A percentile compares a stretch with the other conserved stretches of the same genome.
These are phyloP conservation scores for Coniochaeta prunicola DNA, from an alignment of 2,329 filamentous ascomycete species.

Conservation along the genomic window DNA sequence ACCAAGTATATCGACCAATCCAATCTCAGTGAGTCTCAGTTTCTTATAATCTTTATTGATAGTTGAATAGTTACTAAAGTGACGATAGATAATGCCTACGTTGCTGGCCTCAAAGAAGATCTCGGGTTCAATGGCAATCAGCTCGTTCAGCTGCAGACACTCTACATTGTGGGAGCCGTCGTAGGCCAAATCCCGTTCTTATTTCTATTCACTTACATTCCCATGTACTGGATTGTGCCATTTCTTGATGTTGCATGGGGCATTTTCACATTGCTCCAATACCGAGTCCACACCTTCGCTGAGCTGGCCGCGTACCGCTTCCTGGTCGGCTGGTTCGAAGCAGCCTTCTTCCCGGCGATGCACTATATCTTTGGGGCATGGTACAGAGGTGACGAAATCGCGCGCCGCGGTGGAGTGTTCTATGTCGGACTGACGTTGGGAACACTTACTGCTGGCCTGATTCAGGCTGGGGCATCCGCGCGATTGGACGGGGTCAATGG, in stretches of 20 bases:
- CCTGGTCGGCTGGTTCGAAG: conserved; percentile 45
- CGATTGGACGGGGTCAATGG: conserved; percentile 35
- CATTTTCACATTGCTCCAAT: conserved; percentile 49
- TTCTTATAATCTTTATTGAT: not conserved
- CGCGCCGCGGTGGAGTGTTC: conserved; percentile 41
- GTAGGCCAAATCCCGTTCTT: conserved; percentile 43
- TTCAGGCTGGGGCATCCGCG: conserved; percentile 33
- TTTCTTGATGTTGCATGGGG: conserved; percentile 47
- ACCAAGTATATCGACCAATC: conserved; percentile 49
- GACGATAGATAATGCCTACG: conserved; percentile 43
- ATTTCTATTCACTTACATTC: conserved; percentile 37
- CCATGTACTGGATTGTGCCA: conserved; percentile 44
- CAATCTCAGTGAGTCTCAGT: conserved; percentile 36
- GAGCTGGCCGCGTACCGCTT: conserved; percentile 48
- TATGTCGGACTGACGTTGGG: conserved; percentile 44
- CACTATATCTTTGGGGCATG: conserved; percentile 33
- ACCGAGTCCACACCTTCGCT: conserved; percentile 36
- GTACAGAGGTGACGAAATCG: conserved; percentile 41
- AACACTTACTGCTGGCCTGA: conserved; percentile 43
- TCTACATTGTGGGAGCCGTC: conserved; percentile 43
- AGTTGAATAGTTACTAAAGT: not conserved
- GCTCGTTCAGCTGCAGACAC: conserved; percentile 46
- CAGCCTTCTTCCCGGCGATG: conserved; percentile 31
- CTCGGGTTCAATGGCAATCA: conserved; percentile 43
- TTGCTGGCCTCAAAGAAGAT: conserved; percentile 45